Evolutionary conservation across 371 early-diverging fungal genomes (phyloP).

Genomic region (Synchytrium microbalum): DNA sequence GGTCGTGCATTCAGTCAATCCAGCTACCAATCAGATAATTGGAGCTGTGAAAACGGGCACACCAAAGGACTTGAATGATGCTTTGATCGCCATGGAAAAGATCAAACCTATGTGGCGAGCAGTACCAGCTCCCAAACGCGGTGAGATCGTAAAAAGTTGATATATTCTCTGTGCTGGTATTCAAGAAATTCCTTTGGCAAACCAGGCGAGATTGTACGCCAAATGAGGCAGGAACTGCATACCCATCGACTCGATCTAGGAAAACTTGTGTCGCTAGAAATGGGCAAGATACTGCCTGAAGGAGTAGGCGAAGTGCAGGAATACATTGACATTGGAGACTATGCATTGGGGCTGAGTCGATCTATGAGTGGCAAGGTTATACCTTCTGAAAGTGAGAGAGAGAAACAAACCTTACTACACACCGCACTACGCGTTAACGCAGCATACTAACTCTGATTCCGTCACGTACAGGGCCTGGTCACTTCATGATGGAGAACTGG

Average conservation of each 20-base stretch:
- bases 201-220: constrained; percentile 87
- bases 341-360: constrained; percentile 85
- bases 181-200: constrained; percentile 71
- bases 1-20: constrained; percentile 68
- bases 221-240: constrained; percentile 81
- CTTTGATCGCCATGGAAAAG: constrained; percentile 20
- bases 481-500: constrained; percentile 94
- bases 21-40: constrained; percentile 80
- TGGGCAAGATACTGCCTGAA: constrained; percentile 93
- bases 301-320: constrained; percentile 97
- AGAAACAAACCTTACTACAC: no score
- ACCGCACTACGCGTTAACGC: neutral
- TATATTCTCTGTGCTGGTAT: neutral
- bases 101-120: constrained; percentile 34
- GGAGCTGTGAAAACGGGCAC: constrained; percentile 60
- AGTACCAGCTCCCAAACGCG: constrained; percentile 6
- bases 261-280: constrained; percentile 79
- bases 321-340: constrained; percentile 92
- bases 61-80: constrained; percentile 18
- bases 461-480: constrained; percentile 57
- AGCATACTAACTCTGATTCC: neutral
- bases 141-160: neutral
- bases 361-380: constrained; percentile 79
- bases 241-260: constrained; percentile 73
- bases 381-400: constrained; percentile 71